Conservation (phyloP, 2,329 filamentous ascomycete genomes). For the Clonostachys rosea region DNA sequence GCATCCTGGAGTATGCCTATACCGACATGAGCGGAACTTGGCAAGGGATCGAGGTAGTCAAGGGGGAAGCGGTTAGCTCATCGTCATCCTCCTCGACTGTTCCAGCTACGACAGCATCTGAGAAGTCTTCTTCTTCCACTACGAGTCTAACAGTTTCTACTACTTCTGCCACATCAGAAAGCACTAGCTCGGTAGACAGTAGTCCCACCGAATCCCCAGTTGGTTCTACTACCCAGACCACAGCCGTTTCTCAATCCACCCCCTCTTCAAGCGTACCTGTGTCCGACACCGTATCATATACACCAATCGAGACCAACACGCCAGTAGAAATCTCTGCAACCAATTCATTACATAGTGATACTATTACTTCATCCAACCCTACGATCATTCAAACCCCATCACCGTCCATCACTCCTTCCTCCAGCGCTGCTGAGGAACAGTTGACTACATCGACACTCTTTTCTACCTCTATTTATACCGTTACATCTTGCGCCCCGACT, state of each 20-base stretch:
- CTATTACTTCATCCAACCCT: too few relatives aligned
- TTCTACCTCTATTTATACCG: background rate
- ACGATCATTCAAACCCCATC: too few relatives aligned
- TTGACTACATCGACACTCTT: background rate
- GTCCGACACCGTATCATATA: background rate
- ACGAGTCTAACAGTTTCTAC: too few relatives aligned
- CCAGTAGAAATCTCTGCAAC: too few relatives aligned
- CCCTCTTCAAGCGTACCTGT: conserved; percentile 3
- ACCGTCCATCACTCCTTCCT: too few relatives aligned
- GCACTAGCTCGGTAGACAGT: too few relatives aligned
- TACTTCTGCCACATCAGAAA: too few relatives aligned
- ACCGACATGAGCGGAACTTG: conserved; percentile 41
- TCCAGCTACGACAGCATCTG: background rate
- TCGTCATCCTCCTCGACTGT: background rate
- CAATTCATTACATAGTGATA: too few relatives aligned
- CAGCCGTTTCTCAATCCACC: conserved; percentile 1
- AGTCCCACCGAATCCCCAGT: too few relatives aligned
- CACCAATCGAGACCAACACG: background rate
- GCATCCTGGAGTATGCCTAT: conserved; percentile 48
- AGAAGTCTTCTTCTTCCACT: too few relatives aligned
- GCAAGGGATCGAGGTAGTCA: conserved; percentile 34
- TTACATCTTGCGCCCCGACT: background rate
- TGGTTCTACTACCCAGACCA: background rate
- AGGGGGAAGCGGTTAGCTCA: conserved; percentile 6
- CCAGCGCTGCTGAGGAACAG: background rate